Percentiles rank a stretch among this genome's conserved stretches.
Conservation (phyloP, 805 yeast species). For the Jamesozyma rosinii region DNA sequence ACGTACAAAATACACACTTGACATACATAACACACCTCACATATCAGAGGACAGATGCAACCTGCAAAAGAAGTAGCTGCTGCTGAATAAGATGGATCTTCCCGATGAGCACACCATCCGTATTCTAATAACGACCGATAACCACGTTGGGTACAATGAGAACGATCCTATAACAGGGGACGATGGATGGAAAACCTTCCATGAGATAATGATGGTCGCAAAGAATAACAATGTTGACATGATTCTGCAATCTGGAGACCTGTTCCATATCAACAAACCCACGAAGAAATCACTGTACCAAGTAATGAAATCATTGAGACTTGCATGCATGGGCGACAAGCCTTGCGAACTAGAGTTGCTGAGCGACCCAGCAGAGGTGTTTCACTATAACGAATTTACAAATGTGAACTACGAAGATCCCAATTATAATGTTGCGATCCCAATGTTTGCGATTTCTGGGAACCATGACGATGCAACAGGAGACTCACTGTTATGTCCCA, state of each 20-base stretch:
- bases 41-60: too few species aligned
- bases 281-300: conserved; percentile 77
- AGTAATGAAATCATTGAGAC: conserved; percentile 62
- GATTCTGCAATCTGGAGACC: conserved; percentile 86
- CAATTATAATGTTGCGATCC: conserved; percentile 78
- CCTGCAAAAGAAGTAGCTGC: too few species aligned
- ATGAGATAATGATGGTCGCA: conserved; percentile 73
- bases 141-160: conserved; percentile 91
- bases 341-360: conserved; percentile 80
- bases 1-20: too few species aligned
- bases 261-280: conserved; percentile 87
- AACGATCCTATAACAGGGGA: conserved; percentile 82
- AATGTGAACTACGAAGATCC: conserved; percentile 85
- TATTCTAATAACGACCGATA: conserved; percentile 82
- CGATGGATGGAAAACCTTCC: conserved; percentile 81
- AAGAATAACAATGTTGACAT: conserved; percentile 67
- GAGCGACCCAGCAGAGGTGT: conserved; percentile 62
- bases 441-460: conserved; percentile 87
- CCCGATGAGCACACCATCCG: conserved; percentile 52
- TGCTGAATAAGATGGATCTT: conserved; percentile 16
- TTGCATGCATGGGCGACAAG: conserved; percentile 70
- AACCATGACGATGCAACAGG: conserved; percentile 97
- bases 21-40: too few species aligned
- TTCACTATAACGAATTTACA: conserved; percentile 51
- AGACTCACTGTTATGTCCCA: conserved; percentile 66